These are phyloP conservation scores for Chimonanthus salicifolius DNA, from an alignment of 164 flowering plant genomes.

Conservation along the genomic window DNA sequence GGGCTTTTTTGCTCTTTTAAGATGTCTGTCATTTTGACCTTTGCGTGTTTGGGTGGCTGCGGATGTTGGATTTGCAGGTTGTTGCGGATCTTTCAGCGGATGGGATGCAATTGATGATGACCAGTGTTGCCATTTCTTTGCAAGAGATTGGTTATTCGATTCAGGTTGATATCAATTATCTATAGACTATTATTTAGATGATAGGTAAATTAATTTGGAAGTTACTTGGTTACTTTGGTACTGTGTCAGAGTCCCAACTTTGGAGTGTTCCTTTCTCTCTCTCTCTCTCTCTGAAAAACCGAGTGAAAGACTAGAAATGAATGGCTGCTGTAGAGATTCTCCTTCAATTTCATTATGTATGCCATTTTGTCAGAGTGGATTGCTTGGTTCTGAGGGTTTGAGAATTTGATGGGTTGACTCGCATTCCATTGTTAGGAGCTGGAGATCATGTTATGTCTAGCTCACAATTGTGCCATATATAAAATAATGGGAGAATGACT, in stretches of 20 bases:
- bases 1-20: not conserved
- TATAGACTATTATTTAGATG: not conserved
- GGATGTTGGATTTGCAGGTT: slow-evolving; percentile 46
- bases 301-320: not conserved
- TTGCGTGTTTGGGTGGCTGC: slow-evolving; percentile 4
- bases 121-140: slow-evolving; percentile 67
- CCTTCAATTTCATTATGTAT: too few relatives aligned
- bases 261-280: not conserved
- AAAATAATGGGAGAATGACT: not conserved
- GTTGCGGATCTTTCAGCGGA: slow-evolving; percentile 73
- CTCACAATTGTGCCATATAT: not conserved
- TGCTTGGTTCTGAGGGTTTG: not conserved
- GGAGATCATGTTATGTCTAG: not conserved
- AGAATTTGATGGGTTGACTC: not conserved
- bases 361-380: not conserved
- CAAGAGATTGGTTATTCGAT: slow-evolving; percentile 71
- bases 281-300: not conserved
- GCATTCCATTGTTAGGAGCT: not conserved
- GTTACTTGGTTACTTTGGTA: not conserved
- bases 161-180: slow-evolving; percentile 44
- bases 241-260: not conserved
- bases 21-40: not conserved
- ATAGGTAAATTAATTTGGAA: not conserved
- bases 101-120: slow-evolving; percentile 72
- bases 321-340: too few relatives aligned